Base-by-base conservation (phyloP, 2,329 filamentous ascomycete genomes). In the Fusarium newnesense region DNA sequence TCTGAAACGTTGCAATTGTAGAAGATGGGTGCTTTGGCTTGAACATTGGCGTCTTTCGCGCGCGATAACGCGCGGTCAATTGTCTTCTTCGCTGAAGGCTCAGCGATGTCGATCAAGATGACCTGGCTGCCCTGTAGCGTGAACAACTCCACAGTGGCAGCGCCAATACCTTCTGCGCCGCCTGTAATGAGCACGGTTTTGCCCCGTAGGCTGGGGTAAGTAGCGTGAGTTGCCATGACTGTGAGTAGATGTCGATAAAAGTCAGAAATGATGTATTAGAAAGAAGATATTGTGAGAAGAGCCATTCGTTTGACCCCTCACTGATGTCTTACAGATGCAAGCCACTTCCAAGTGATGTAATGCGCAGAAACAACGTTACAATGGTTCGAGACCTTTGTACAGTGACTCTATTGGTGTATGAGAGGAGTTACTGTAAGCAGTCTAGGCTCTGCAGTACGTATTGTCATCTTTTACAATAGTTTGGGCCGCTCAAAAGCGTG, bases 111-210 rank as follows among this genome's bases (percentile, higher is more conserved):
- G 9, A 87, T 74, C 72, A 87, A 83, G 37, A 85, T 72, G 52
- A 87, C 85, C 19, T 78, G 69, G n/a, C 81, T 80, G n/a, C 84
- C 84, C 56, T 87, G 85, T 4, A 79, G 75, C 60, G 82, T 81
- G 72, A 87, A 87, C 40, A 82, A 76, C 72, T 85, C 81, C 26
- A 86, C 85, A 13, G 82, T 80, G 4, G 82, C 76, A 3, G 84
- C 82, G 40, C 85, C 85, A 61, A 87, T 87, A 18, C 85, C 85
- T 60, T 83, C 81, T 37, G 85, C 85, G 5, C 84, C 85, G 40
- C 85, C 85, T 1, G 84, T 83, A 64, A 87, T 81, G 40, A 87
- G 76, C 7, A 87, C 83, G 5, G 76, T 81, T 69, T 82, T 81
- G 76, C 72, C 82, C 37, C 75, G 77, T 40, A 86, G 76, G 73